Evolutionary conservation across 768 basidiomycete species (phyloP).

Genomic region (Leucosporidium scottii): DNA sequence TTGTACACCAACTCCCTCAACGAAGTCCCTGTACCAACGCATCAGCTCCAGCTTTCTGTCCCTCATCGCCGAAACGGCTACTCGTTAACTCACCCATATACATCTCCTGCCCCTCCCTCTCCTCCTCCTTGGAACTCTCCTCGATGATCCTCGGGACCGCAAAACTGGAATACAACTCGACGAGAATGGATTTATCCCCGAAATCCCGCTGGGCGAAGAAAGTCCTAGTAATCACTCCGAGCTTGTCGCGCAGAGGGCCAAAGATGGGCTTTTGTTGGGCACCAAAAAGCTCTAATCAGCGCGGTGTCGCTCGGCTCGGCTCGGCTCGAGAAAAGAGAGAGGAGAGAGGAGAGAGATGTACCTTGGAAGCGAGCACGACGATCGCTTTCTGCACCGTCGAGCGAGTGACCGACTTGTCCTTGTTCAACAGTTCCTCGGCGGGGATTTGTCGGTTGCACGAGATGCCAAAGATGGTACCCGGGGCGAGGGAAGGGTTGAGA

Average conservation of each 20-base stretch:
- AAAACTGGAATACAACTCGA: slow-evolving; percentile 72
- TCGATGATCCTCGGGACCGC: not conserved
- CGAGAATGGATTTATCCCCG: slow-evolving; percentile 74
- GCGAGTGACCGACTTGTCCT: slow-evolving; percentile 76
- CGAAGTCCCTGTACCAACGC: slow-evolving; percentile 47
- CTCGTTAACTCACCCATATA: slow-evolving; percentile 73
- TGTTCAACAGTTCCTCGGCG: slow-evolving; percentile 65
- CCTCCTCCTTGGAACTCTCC: slow-evolving; percentile 45
- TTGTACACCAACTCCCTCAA: slow-evolving; percentile 83
- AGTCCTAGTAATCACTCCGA: slow-evolving; percentile 88
- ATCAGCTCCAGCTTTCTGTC: not conserved
- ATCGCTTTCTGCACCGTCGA: slow-evolving; percentile 97
- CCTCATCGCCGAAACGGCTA: not conserved
- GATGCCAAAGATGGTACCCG: slow-evolving; percentile 84
- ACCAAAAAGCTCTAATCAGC: too few species aligned
- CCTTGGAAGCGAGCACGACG: slow-evolving; percentile 67
- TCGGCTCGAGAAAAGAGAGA: not conserved
- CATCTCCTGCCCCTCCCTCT: slow-evolving; percentile 71
- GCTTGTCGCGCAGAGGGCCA: slow-evolving; percentile 87
- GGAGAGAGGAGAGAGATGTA: slow-evolving; percentile 19
- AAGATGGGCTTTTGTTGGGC: slow-evolving; percentile 76
- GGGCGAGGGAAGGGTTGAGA: slow-evolving; percentile 46
- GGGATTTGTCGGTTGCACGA: slow-evolving; percentile 95
- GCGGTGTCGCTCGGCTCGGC: too few species aligned
- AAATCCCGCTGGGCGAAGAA: slow-evolving; percentile 92